Evolutionary conservation across 495 filamentous ascomycete species (phyloP).

Genomic region (Bacidia gigantensis): DNA sequence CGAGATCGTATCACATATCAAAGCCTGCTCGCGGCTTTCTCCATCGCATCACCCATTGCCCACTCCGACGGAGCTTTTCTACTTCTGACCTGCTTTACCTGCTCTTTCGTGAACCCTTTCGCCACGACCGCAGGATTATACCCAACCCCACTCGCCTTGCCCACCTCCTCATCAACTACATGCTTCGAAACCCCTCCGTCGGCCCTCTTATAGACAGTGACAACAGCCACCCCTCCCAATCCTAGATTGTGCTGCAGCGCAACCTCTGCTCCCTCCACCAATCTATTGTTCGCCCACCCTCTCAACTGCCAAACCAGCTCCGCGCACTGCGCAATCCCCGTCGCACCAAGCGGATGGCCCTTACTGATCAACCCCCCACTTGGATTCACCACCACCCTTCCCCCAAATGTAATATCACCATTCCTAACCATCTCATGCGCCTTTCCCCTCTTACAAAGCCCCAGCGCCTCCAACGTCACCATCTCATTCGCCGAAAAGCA

Average conservation of each 20-base stretch:
- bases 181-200: slow-evolving; percentile 51
- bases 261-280: slow-evolving; percentile 49
- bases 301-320: slow-evolving; percentile 93
- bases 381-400: slow-evolving; percentile 79
- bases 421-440: slow-evolving; percentile 83
- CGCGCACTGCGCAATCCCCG: slow-evolving; percentile 85
- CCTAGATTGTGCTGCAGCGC: slow-evolving; percentile 92
- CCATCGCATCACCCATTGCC: slow-evolving; percentile 59
- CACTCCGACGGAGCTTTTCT: slow-evolving; percentile 51
- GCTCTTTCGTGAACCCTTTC: slow-evolving; percentile 64
- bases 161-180: slow-evolving; percentile 45
- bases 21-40: slow-evolving; percentile 55
- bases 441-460: slow-evolving; percentile 63
- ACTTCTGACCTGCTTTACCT: slow-evolving; percentile 60
- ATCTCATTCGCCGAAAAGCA: slow-evolving; percentile 97
- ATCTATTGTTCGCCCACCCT: slow-evolving; percentile 89
- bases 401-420: slow-evolving; percentile 88
- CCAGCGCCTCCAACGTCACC: slow-evolving; percentile 74
- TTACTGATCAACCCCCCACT: slow-evolving; percentile 91
- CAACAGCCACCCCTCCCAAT: slow-evolving; percentile 79
- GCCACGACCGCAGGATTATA: slow-evolving; percentile 93
- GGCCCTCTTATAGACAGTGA: slow-evolving; percentile 79
- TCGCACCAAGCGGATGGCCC: slow-evolving; percentile 88
- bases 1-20: slow-evolving; percentile 9
- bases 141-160: slow-evolving; percentile 50